Conservation (phyloP, 805 yeast species). For the Candida cerambycidarum region DNA sequence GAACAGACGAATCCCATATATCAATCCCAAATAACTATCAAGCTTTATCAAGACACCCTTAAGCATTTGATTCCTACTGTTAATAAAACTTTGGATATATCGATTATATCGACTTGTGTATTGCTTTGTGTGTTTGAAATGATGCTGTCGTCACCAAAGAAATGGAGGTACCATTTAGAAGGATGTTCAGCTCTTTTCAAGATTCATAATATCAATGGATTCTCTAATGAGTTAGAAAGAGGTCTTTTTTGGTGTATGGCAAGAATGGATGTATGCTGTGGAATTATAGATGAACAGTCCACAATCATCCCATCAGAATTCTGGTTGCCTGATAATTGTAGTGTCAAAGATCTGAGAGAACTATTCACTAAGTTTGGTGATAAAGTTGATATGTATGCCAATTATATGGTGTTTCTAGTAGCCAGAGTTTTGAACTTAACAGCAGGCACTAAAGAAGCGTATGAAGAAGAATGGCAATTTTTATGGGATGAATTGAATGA, state of each 20-base stretch:
- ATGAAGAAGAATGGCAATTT: slow-evolving; percentile 37
- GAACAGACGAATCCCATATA: slow-evolving; percentile 26
- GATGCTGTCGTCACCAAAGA: slow-evolving; percentile 36
- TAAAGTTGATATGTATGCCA: slow-evolving; percentile 36
- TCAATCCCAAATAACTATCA: slow-evolving; percentile 24
- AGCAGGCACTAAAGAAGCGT: slow-evolving; percentile 17
- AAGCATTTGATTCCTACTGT: slow-evolving; percentile 33
- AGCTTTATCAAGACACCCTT: slow-evolving; percentile 33
- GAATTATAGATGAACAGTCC: slow-evolving; percentile 34
- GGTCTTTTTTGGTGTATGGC: slow-evolving; percentile 47
- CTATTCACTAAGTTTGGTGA: slow-evolving; percentile 20
- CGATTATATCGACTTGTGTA: slow-evolving; percentile 37
- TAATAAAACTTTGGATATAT: slow-evolving; percentile 25
- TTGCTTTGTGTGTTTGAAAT: slow-evolving; percentile 43
- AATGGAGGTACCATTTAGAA: slow-evolving; percentile 40
- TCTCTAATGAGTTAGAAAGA: slow-evolving; percentile 31
- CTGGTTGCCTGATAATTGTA: slow-evolving; percentile 32
- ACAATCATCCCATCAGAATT: slow-evolving; percentile 33
- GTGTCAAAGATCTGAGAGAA: slow-evolving; percentile 21
- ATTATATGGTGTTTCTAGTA: slow-evolving; percentile 38
- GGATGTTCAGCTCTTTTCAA: slow-evolving; percentile 35
- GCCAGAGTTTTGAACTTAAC: slow-evolving; percentile 37
- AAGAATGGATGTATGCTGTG: slow-evolving; percentile 40
- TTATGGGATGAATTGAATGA: slow-evolving; percentile 39
- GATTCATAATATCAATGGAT: slow-evolving; percentile 38